Conservation (phyloP, 148 eudicot species). For the Persicaria tinctoria region DNA sequence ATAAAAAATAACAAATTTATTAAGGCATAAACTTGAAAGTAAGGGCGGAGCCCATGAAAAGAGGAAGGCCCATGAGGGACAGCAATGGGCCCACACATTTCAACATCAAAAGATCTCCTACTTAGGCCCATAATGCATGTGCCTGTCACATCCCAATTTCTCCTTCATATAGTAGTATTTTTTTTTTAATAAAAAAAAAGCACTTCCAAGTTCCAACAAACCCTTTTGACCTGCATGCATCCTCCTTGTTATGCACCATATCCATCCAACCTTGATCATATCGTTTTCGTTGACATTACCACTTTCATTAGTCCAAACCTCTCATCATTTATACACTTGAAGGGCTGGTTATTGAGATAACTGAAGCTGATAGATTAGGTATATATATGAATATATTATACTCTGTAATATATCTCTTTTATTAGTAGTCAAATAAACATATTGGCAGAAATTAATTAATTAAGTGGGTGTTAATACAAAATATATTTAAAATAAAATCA, state of each 20-base stretch:
- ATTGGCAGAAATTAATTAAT: too few relatives aligned
- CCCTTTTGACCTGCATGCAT: constrained; percentile 8
- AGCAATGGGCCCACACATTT: constrained; percentile 2
- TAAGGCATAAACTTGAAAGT: not conserved
- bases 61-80: constrained; percentile 8
- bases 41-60: constrained; percentile 2
- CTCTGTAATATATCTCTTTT: too few relatives aligned
- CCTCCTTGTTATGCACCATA: not conserved
- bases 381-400: too few relatives aligned
- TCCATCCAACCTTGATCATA: not conserved
- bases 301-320: not conserved
- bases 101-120: constrained; percentile 14
- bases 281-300: constrained; percentile 7
- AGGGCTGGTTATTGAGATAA: not conserved
- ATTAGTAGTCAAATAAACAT: too few relatives aligned
- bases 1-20: not conserved
- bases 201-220: not conserved
- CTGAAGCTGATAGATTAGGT: too few relatives aligned
- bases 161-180: not conserved
- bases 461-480: too few relatives aligned
- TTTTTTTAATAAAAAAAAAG: not conserved
- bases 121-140: constrained; percentile 12
- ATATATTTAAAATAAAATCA: too few relatives aligned
- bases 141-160: not conserved
- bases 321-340: not conserved